Evolutionary conservation across 2,329 filamentous ascomycete genomes (phyloP), one percentile per base, ranked within the genome.

Genomic region (Camptophora hylomeconis): DNA sequence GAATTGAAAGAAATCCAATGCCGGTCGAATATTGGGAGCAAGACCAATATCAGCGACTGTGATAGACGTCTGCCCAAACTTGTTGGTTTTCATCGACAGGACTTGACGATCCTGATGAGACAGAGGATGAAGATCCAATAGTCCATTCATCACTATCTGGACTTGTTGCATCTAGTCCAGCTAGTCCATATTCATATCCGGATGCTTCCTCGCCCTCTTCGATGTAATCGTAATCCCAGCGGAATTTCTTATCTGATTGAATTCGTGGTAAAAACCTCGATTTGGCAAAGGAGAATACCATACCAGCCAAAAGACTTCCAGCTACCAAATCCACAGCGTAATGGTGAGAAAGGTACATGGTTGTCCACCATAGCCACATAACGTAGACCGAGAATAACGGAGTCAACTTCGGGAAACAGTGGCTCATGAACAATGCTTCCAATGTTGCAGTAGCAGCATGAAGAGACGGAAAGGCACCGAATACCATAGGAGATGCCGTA

Each of bases 341-440:
- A 60, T 95, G 87, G 57, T 95, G 87, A 48, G 82, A 92, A 29
- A 95, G 71, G 51, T 95, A 94, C 83, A 95, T 93, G 44, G 87
- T 95, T 8, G 86, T 80, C 84, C 87, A 95, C 81, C 84, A 94
- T 47, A 94, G 75, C 87, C 87, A 94, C 50, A 80, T 69, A 24
- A 80, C 79, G 56, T 94, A 95, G 40, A 70, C 65, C 39, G 86
- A 69, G 57, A 92, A 92, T 30, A 89, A 57, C 8, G 77, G 73
- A 42, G 80, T 75, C 42, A 92, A 69, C 37, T 72, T 74, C 4
- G 87, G 87, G 64, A 95, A 94, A 52, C 81, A 75, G 56, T 92
- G 78, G 55, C 78, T 81, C 75, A 95, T 80, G 64, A 94, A 93
- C 10, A 94, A 67, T 13, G 82, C 84, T 54, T 92, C 82, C 31